phyloP scores from a whole-genome alignment of 805 yeast species.

The Candida stauntonica region DNA sequence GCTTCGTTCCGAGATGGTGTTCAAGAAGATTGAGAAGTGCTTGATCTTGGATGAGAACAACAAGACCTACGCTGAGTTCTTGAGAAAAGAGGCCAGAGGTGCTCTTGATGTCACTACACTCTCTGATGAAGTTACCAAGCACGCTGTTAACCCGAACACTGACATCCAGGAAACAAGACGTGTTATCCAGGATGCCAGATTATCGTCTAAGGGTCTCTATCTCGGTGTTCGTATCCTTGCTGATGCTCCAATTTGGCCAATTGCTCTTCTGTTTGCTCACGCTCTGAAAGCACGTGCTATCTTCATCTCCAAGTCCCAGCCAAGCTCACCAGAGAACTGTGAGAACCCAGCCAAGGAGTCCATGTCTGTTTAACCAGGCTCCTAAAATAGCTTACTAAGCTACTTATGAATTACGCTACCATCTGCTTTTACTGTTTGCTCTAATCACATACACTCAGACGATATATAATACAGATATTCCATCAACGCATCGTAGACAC shows the following conservation, averaged over 20 bases:
- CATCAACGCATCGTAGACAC: not conserved
- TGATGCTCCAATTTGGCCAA: conserved; percentile 87
- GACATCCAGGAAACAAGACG: conserved; percentile 40
- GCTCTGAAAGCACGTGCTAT: conserved; percentile 66
- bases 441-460: not conserved
- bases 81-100: conserved; percentile 56
- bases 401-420: no score
- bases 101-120: conserved; percentile 48
- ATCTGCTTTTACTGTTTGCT: no score
- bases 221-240: conserved; percentile 74
- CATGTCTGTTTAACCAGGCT: not conserved
- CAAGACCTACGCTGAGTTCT: conserved; percentile 53
- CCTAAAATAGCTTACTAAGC: no score
- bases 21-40: conserved; percentile 57
- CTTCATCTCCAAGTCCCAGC: conserved; percentile 28
- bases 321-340: conserved; percentile 5
- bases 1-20: conserved; percentile 57
- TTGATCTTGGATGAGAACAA: conserved; percentile 49
- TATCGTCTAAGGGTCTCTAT: conserved; percentile 54
- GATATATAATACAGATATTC: not conserved
- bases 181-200: conserved; percentile 44
- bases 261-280: conserved; percentile 74
- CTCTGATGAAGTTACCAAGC: conserved; percentile 47
- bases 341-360: not conserved
- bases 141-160: conserved; percentile 42